phyloP scores from a whole-genome alignment of 306 rosid genomes.

The Myrica gale region DNA sequence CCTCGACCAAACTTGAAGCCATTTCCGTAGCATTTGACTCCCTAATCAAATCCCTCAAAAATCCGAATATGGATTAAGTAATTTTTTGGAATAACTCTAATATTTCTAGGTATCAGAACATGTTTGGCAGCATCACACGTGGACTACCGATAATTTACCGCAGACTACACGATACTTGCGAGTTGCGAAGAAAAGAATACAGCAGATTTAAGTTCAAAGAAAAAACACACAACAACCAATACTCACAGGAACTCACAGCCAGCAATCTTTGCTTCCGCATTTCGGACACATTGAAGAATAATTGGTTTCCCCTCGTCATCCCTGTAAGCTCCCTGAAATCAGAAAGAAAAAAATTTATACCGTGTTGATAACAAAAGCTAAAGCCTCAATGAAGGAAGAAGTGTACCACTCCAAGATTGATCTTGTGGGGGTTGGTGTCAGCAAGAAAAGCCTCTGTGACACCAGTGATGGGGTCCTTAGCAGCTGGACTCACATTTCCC shows the following conservation, averaged over 20 bases:
- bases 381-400: not conserved
- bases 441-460: conserved; percentile 41
- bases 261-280: conserved; percentile 37
- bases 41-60: conserved; percentile 19
- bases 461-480: conserved; percentile 37
- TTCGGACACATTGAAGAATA: conserved; percentile 43
- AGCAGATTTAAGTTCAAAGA: not conserved
- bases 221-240: not conserved
- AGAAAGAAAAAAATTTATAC: not conserved
- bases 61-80: not conserved
- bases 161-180: not conserved
- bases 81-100: too few relatives aligned
- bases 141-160: not conserved
- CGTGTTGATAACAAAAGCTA: not conserved
- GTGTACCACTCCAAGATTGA: conserved; percentile 46
- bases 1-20: conserved; percentile 36
- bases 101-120: too few relatives aligned
- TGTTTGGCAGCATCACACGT: not conserved
- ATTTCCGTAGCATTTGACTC: conserved; percentile 28
- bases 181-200: not conserved
- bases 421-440: conserved; percentile 34
- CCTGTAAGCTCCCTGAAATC: conserved; percentile 41
- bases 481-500: conserved; percentile 32
- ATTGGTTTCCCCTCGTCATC: conserved; percentile 40
- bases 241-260: conserved; percentile 40